Percentiles rank a stretch among this genome's conserved stretches.
phyloP scores from a whole-genome alignment of 495 filamentous ascomycete genomes.

The Cercophora sp. region DNA sequence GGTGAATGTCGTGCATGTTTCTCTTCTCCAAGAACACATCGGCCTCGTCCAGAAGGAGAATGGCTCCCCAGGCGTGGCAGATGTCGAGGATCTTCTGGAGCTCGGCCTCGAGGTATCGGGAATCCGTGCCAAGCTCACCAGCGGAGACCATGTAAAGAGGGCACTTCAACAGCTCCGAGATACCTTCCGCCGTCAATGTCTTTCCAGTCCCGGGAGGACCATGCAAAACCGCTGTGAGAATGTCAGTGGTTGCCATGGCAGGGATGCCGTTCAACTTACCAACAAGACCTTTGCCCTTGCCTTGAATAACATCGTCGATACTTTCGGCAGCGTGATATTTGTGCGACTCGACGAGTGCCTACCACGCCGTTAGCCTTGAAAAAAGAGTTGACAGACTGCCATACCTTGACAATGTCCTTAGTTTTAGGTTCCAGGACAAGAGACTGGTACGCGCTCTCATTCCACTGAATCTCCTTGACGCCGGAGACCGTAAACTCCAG shows the following conservation, averaged over 20 bases:
- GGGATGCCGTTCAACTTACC: conserved; percentile 73
- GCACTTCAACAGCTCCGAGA: conserved; percentile 75
- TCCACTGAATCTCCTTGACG: conserved; percentile 49
- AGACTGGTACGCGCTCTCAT: conserved; percentile 26
- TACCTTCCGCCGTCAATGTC: conserved; percentile 83
- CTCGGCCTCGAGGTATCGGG: conserved; percentile 70
- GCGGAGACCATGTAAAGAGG: conserved; percentile 83
- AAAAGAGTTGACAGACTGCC: conserved; percentile 48
- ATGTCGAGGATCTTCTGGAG: conserved; percentile 83
- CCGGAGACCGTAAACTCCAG: conserved; percentile 83
- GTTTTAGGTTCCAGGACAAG: conserved; percentile 28
- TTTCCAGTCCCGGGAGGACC: conserved; percentile 86
- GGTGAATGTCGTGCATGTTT: conserved; percentile 66
- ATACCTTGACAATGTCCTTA: conserved; percentile 53
- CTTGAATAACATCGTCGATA: conserved; percentile 58
- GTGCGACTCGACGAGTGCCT: conserved; percentile 27
- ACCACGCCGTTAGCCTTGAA: neutral
- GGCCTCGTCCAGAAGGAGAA: conserved; percentile 72
- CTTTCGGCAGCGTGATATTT: conserved; percentile 72
- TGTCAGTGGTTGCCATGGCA: conserved; percentile 50
- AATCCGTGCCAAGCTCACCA: conserved; percentile 78
- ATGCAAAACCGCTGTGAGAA: conserved; percentile 56
- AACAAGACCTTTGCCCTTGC: conserved; percentile 51
- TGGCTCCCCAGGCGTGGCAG: conserved; percentile 81
- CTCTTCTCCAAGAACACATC: conserved; percentile 77